A percentile compares a stretch with the other conserved stretches of the same genome.
Evolutionary conservation across 1,139 yeast genomes (phyloP).

Genomic region (Tardiomyces depauwii): DNA sequence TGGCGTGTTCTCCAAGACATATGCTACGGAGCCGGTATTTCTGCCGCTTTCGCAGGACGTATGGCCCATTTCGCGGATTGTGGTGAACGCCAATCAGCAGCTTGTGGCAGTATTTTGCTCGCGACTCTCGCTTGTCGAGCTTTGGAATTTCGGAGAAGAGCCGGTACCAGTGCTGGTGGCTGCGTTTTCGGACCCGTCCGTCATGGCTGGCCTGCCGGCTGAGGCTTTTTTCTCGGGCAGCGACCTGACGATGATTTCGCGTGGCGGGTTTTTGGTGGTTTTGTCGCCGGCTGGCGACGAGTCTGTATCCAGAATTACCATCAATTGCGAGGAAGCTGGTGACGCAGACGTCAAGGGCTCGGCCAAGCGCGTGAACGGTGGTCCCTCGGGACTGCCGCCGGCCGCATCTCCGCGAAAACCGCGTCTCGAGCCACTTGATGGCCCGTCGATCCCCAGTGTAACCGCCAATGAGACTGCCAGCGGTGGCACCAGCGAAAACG

Average conservation of each 20-base stretch:
- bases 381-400: no score
- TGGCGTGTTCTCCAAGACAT: neutral
- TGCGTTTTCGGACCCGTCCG: slow-evolving; percentile 6
- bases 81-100: slow-evolving; percentile 50
- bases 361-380: no score
- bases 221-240: slow-evolving; percentile 14
- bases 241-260: slow-evolving; percentile 13
- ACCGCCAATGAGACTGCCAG: no score
- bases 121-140: slow-evolving; percentile 7
- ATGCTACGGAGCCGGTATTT: slow-evolving; percentile 27
- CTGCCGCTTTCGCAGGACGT: slow-evolving; percentile 35
- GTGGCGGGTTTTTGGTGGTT: slow-evolving; percentile 9
- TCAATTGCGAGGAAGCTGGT: no score
- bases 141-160: slow-evolving; percentile 11
- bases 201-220: slow-evolving; percentile 4
- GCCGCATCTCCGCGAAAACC: no score
- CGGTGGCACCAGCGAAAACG: no score
- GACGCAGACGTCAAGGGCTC: no score
- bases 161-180: slow-evolving; percentile 1
- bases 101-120: slow-evolving; percentile 45
- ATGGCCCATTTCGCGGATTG: slow-evolving; percentile 60
- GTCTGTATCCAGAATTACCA: neutral
- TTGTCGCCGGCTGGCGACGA: slow-evolving; percentile 11
- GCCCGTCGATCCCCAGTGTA: no score
- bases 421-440: no score